These are phyloP conservation scores for Penicillium sp. DNA, from an alignment of 2,329 filamentous ascomycete species.

Conservation along the genomic window DNA sequence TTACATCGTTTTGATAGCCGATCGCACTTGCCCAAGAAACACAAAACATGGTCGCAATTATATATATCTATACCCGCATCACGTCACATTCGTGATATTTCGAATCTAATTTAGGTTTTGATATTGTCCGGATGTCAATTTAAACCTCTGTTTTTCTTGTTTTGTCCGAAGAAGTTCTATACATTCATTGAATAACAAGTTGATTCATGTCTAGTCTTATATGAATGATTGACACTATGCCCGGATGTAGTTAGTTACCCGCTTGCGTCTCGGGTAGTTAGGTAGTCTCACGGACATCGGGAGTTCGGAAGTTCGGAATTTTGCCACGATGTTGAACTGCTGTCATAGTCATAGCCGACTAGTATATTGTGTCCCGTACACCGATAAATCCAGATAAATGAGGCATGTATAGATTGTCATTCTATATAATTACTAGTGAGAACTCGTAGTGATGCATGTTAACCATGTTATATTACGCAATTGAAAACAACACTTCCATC, in stretches of 20 bases:
- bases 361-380: neutral
- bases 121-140: no score
- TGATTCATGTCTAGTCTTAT: neutral
- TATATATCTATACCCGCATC: neutral
- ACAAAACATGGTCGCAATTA: neutral
- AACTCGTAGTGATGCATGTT: neutral
- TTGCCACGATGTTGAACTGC: neutral
- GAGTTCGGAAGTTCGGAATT: neutral
- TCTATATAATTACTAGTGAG: neutral
- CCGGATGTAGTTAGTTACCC: neutral
- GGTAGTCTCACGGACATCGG: neutral
- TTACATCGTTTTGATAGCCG: no score
- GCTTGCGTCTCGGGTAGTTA: neutral
- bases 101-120: neutral
- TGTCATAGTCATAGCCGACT: neutral
- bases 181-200: no score
- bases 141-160: rapidly evolving
- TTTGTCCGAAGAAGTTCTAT: no score
- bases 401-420: neutral
- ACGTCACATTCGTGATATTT: neutral
- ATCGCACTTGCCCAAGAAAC: no score
- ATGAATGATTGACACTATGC: neutral
- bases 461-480: neutral
- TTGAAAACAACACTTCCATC: no score
- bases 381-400: neutral